Conservation (phyloP, 371 early-diverging fungal genomes). For the Mortierella sp. region DNA sequence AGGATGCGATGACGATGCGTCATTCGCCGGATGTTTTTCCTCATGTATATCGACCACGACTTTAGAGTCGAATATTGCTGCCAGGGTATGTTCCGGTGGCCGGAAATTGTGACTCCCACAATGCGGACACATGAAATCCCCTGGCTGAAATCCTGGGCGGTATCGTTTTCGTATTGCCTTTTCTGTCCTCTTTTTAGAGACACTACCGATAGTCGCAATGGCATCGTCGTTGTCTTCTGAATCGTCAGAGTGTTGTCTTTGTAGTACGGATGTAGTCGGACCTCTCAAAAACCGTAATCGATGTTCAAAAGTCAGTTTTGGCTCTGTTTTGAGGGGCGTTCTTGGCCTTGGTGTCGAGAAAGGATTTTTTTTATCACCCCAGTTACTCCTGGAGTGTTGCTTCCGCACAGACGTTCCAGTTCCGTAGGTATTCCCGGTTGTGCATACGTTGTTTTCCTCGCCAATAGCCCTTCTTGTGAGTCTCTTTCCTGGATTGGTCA, state of each 20-base stretch:
- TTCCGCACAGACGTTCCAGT: too few relatives aligned
- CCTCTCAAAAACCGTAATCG: conserved; percentile 19
- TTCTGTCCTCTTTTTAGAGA: background rate
- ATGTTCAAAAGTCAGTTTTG: conserved; percentile 3
- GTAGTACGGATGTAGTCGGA: background rate
- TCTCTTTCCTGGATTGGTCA: too few relatives aligned
- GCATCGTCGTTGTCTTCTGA: background rate
- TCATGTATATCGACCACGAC: background rate
- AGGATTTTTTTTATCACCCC: background rate
- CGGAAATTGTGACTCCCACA: conserved; percentile 52
- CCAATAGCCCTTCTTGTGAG: too few relatives aligned
- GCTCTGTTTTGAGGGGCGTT: background rate
- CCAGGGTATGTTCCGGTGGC: conserved; percentile 24
- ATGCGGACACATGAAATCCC: conserved; percentile 54
- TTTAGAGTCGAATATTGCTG: background rate
- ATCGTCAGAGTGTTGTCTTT: background rate
- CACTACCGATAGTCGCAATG: background rate
- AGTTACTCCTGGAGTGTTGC: background rate
- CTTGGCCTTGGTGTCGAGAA: background rate
- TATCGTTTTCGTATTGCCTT: conserved; percentile 10
- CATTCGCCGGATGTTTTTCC: background rate
- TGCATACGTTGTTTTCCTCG: too few relatives aligned
- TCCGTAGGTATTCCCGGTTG: too few relatives aligned
- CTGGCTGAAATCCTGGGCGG: conserved; percentile 32
- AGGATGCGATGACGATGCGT: background rate